phyloP scores from a whole-genome alignment of 2,329 filamentous ascomycete genomes.

The Sporothrix dimorphospora region DNA sequence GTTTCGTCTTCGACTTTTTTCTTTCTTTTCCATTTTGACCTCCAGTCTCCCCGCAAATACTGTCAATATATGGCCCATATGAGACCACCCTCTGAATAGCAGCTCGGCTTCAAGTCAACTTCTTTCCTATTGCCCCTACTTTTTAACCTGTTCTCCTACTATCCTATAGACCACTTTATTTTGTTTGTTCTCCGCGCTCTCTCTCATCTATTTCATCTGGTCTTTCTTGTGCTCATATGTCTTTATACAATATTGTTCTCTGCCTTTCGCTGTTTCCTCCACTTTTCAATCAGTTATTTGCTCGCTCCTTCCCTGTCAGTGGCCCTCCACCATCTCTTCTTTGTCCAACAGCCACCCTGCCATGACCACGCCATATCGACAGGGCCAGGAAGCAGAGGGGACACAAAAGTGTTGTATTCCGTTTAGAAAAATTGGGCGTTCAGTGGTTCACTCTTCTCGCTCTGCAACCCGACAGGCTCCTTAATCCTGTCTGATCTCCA shows the following conservation, averaged over 20 bases:
- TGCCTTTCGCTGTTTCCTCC: not conserved
- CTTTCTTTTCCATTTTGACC: no score
- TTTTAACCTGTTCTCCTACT: not conserved
- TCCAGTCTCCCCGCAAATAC: not conserved
- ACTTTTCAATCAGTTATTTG: slow-evolving; percentile 10
- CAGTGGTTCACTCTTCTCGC: not conserved
- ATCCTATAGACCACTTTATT: not conserved
- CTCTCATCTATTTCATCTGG: not conserved
- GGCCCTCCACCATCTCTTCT: not conserved
- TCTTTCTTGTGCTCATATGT: not conserved
- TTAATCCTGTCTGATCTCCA: slow-evolving; percentile 37
- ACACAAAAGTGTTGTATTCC: not conserved
- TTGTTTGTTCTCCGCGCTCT: not conserved
- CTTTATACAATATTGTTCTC: not conserved
- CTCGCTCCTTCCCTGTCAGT: slow-evolving; percentile 16
- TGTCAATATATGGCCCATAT: slow-evolving; percentile 3
- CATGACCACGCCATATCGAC: slow-evolving; percentile 22
- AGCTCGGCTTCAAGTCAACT: not conserved
- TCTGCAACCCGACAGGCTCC: slow-evolving; percentile 11
- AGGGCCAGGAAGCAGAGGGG: slow-evolving; percentile 20
- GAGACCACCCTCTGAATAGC: not conserved
- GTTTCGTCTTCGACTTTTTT: no score
- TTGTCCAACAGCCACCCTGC: slow-evolving; percentile 10
- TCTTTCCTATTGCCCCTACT: not conserved
- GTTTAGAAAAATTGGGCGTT: not conserved